Evolutionary conservation across 352 stramenopile species (phyloP).

Genomic region (Thalassiosira gravida): DNA sequence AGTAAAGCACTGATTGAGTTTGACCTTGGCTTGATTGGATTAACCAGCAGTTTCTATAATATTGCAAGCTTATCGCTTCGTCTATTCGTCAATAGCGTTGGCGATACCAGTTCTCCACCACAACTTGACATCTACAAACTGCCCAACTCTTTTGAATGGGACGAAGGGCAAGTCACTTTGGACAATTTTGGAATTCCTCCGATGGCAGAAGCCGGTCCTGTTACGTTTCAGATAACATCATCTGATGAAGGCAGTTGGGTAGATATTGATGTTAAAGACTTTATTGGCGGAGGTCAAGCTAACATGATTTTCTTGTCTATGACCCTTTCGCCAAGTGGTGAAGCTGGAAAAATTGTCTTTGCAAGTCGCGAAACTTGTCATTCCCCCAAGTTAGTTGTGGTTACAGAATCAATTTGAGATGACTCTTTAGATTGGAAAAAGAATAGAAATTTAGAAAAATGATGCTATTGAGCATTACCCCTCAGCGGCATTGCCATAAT

Average conservation of each 20-base stretch:
- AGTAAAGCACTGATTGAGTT: constrained; percentile 31
- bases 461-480: no score
- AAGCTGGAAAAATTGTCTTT: no score
- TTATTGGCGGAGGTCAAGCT: constrained; percentile 4
- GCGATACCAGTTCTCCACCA: constrained; percentile 16
- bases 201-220: constrained; percentile 7
- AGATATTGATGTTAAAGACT: constrained; percentile 28
- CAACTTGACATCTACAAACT: constrained; percentile 22
- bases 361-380: no score
- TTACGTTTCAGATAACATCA: constrained; percentile 24
- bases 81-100: constrained; percentile 26
- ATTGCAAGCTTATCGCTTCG: constrained; percentile 9
- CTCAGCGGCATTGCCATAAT: no score
- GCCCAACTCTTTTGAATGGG: constrained; percentile 6
- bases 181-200: constrained; percentile 26
- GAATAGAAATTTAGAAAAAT: no score
- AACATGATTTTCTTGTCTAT: constrained; percentile 18
- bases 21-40: constrained; percentile 7
- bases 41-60: neutral
- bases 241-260: constrained; percentile 17
- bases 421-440: no score
- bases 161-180: constrained; percentile 25
- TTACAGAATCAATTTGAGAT: no score
- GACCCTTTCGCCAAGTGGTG: no score
- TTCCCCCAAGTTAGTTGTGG: no score